Evolutionary conservation across 1,139 yeast species (phyloP), one percentile per base, ranked within the genome.

Genomic region (Scheffersomyces segobiensis): DNA sequence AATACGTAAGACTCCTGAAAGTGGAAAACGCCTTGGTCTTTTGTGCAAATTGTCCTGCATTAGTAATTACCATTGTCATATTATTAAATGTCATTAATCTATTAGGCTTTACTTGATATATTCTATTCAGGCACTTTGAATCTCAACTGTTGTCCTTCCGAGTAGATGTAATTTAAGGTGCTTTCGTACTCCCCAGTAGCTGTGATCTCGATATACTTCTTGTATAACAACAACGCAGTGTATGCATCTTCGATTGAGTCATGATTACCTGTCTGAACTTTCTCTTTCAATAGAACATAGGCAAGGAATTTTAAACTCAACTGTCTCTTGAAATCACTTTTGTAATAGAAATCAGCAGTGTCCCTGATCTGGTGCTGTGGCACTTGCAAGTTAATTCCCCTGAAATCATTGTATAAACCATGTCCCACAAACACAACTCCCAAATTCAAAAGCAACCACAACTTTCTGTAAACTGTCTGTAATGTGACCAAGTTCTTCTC

Each of bases 371-470:
- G 99, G 3, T 74, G 72, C 50, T 80, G 80, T 0, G 99, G 98
- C 6, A 96, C 96, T 68, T 90, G 91, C 56, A 95, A 86, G 68
- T 95, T 93, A 65, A 96, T 95, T 50, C 96, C 91, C 66, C 98
- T 80, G 79, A 96, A 96, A 76, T 96, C 99, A 65, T 92, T 93
- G 55, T 84, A 82, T 59, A 96, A 79, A 1, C 98, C 98, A 75
- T 96, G 99, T 0, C 99, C 99, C 50, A 96, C 93, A 75, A 96
- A 95, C 0, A 90, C 84, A 68, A 97, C 93, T 0, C 98, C 98
- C 59, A 93, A 71, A 69, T 93, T 95, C 58, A 95, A 77, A 57
- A 96, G 77, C 24, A 95, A 76, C 98, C 99, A 95, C 51, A 96
- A 80, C 66, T 91, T 86, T 61, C 98, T 81, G 71, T 93, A 95